Evolutionary conservation across 2,329 filamentous ascomycete species (phyloP), one percentile per base, ranked within the genome.

Genomic region (Pseudogymnoascus sp.): DNA sequence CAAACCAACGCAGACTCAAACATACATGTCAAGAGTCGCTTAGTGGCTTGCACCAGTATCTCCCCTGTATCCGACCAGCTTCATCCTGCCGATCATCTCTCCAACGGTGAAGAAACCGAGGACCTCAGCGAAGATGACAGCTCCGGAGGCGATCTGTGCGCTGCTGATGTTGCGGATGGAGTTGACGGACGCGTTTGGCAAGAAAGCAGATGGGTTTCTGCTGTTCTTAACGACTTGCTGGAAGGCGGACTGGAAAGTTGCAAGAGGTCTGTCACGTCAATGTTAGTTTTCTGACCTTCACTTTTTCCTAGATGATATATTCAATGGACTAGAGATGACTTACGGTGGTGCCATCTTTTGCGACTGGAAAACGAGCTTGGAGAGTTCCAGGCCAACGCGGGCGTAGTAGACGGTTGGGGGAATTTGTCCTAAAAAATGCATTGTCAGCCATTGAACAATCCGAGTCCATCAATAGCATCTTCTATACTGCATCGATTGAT

Each of bases 71-170:
- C 94, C 94, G 70, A 99, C 82, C 70, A 99, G 77, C 88, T 99
- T 97, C 80, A 94, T 86, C 73, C 92, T 85, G 72, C 94, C 94
- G 72, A 99, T 87, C 77, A 99, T 97, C 83, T 97, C 92, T 67
- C 94, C 94, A 61, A 97, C 85, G 65, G 92, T 95, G 84, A 97
- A 99, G 85, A 99, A 99, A 65, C 94, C 94, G 68, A 99, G 78
- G 59, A 91, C 83, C 80, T 99, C 93, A 62, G 92, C 92, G 58
- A 82, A 78, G 65, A 97, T 80, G 64, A 99, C 89, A 69, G 89
- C 90, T 64, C 83, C 88, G 61, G 88, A 78, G 61, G 83, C 82
- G 69, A 93, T 74, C 76, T 96, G 87, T 69, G 85, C 81, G 68
- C 78, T 80, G 76, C 85, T 88, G 71, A 94, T 71, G 78, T 86